A percentile compares a stretch with the other conserved stretches of the same genome.
Evolutionary conservation across 2,329 filamentous ascomycete species (phyloP).

Genomic region (Hypomyces perniciosus): DNA sequence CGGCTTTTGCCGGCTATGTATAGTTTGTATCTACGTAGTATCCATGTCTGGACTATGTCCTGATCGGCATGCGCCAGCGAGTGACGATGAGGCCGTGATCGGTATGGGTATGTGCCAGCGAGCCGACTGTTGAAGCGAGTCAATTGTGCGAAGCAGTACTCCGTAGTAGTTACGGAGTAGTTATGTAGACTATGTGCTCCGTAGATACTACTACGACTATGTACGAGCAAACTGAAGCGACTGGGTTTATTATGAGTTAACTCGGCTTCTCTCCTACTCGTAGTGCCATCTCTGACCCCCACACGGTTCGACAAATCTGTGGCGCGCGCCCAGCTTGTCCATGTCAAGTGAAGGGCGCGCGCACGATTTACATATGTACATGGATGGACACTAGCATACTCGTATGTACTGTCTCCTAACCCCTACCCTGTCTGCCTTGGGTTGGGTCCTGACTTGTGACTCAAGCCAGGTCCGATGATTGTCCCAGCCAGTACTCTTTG

Average conservation of each 20-base stretch:
- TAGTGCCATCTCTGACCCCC: constrained; percentile 3
- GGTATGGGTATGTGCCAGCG: constrained; percentile 3
- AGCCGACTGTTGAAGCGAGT: not conserved
- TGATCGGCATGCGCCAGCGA: not conserved
- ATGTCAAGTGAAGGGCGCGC: constrained; percentile 35
- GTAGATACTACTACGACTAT: not conserved
- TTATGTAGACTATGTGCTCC: no score
- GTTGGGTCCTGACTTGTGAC: constrained; percentile 12
- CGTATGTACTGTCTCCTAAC: constrained; percentile 2
- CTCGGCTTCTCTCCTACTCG: constrained; percentile 16
- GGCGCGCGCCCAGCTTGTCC: not conserved
- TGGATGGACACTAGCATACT: constrained; percentile 1
- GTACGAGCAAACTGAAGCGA: not conserved
- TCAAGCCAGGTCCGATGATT: not conserved
- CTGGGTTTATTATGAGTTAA: no score
- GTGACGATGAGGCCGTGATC: constrained; percentile 6
- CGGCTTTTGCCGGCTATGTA: no score
- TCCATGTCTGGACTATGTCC: not conserved
- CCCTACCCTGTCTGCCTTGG: constrained; percentile 7
- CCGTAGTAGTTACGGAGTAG: no score
- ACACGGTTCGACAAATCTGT: constrained; percentile 1
- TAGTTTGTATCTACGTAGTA: no score
- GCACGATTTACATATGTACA: constrained; percentile 27
- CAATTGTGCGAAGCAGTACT: no score
- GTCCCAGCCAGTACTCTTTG: no score